These are phyloP conservation scores for Tinospora cordifolia DNA, from an alignment of 164 flowering plant genomes.

Conservation along the genomic window DNA sequence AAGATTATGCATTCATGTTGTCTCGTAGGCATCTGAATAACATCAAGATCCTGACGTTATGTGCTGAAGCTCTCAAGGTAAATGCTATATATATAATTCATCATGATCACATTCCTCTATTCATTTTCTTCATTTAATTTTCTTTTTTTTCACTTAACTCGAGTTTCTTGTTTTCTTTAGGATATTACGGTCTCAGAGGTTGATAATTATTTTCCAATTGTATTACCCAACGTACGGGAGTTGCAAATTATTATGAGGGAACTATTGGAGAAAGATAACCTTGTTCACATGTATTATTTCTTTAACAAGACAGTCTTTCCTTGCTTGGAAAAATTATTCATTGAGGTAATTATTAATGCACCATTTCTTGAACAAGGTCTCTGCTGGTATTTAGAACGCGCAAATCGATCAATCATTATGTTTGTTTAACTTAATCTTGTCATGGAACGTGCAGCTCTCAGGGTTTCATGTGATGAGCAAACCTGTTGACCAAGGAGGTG, in stretches of 20 bases:
- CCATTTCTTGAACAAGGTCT: too few species aligned
- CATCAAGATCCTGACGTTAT: conserved; percentile 2
- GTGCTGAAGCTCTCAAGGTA: neutral
- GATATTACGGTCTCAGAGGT: neutral
- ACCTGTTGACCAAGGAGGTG: too few species aligned
- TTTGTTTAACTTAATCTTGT: too few species aligned
- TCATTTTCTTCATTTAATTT: neutral
- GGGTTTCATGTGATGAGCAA: neutral
- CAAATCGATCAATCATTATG: too few species aligned
- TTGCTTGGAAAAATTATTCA: conserved; percentile 13
- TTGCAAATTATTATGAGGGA: conserved; percentile 7
- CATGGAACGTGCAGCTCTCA: neutral
- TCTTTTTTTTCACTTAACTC: neutral
- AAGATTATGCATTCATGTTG: neutral
- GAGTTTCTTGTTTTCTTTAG: neutral
- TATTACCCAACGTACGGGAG: conserved; percentile 8
- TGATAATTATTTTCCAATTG: neutral
- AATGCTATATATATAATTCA: too few species aligned
- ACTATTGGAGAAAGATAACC: neutral
- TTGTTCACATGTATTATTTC: conserved; percentile 3
- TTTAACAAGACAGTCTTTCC: conserved; percentile 3
- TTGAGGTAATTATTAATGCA: conserved; percentile 1
- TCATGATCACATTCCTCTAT: neutral
- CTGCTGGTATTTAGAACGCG: too few species aligned
- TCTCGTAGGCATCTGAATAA: neutral